Evolutionary conservation across 768 basidiomycete genomes (phyloP), one percentile per base, ranked within the genome.

Genomic region (Lactarius psammicola): DNA sequence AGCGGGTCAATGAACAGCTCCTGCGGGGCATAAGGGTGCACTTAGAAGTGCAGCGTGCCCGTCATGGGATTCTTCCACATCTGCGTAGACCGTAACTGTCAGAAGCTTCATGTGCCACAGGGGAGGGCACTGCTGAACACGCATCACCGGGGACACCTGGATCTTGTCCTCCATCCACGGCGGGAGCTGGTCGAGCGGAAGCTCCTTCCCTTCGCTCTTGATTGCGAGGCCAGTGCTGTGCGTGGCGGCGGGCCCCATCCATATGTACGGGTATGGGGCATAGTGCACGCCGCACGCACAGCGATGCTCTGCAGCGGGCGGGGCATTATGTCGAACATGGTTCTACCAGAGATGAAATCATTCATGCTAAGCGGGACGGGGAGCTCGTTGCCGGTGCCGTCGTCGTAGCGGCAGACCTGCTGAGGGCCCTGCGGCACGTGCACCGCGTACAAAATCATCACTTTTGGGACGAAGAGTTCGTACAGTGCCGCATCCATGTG

Each of bases 31-130:
- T 89, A 91, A 4, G 91, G 94, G 73, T 96, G 95, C 4, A 96
- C 94, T 74, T 98, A 85, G 78, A 95, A 87, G 74, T 95, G 92
- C 26, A 98, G 81, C 2, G 80, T 79, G 30, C 87, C 87, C 13
- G 94, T 96, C 9, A 85, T 84, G 1, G 94, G 92, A 76, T 95
- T 96, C 81, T 95, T 95, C 95, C 95, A 96, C 11, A 89, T 74
- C 89, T 94, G 68, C 55, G 51, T 18, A 57, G 9, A 1, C 26
- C 36, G 23, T 28, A 56, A 17, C 49, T 30, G 57, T 51, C 31
- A 46, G 13, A 13, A 59, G 20, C 4, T 7, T 13, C 61, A 26
- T 56, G 36, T 70, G 30, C 17, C 60, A 34, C 20, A n/a, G 53
- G 23, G 18, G 23, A 63, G 33, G 34, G 57, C 17, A n/a, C 31